These are phyloP conservation scores for Zelopaecilomyces penicillatus DNA, from an alignment of 2,329 filamentous ascomycete genomes.

Conservation along the genomic window DNA sequence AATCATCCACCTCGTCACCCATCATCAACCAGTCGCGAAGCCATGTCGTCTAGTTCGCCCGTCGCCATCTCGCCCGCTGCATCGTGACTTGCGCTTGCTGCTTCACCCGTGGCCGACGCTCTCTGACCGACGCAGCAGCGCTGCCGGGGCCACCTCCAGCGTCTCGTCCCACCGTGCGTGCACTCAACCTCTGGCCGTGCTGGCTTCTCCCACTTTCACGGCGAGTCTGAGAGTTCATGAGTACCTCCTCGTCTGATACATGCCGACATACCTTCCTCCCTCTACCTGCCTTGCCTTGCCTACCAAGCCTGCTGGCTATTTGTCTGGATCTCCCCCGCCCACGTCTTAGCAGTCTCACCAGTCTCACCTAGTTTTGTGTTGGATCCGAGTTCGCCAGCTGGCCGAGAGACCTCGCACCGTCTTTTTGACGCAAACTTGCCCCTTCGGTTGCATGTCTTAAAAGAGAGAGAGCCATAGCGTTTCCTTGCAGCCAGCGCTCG, in stretches of 20 bases:
- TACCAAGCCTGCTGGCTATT: not conserved
- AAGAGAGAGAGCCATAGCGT: not conserved
- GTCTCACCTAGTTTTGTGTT: constrained; percentile 1
- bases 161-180: not conserved
- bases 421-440: constrained; percentile 2
- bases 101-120: too few relatives aligned
- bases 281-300: constrained; percentile 2
- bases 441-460: constrained; percentile 2
- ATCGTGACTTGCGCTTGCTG: constrained; percentile 2
- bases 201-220: not conserved
- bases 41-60: constrained; percentile 4
- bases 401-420: not conserved
- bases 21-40: not conserved
- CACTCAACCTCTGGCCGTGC: not conserved
- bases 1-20: too few relatives aligned
- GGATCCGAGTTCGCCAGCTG: constrained; percentile 1
- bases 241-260: too few relatives aligned
- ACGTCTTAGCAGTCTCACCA: constrained; percentile 5
- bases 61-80: constrained; percentile 7
- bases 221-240: too few relatives aligned
- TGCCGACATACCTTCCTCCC: not conserved
- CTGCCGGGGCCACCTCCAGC: too few relatives aligned
- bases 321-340: not conserved
- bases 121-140: too few relatives aligned
- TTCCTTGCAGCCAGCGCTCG: constrained; percentile 14